Conservation (phyloP, 768 basidiomycete species). For the Tylopilus sp. region DNA sequence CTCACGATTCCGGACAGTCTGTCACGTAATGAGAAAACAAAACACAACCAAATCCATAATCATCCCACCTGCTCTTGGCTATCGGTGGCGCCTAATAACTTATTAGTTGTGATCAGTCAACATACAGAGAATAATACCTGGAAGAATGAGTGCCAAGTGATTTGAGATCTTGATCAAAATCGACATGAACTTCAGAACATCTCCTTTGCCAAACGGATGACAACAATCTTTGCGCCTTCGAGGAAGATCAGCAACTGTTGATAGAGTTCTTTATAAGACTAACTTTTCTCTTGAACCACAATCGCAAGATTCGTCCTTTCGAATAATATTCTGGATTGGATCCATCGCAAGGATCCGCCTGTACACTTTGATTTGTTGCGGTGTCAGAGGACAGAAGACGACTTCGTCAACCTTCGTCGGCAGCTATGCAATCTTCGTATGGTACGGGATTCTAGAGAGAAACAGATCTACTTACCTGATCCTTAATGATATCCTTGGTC, state of each 20-base stretch:
- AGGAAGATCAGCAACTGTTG: slow-evolving; percentile 10
- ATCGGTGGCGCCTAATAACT: slow-evolving; percentile 56
- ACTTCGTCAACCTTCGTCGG: slow-evolving; percentile 88
- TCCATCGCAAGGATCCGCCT: slow-evolving; percentile 61
- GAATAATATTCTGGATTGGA: slow-evolving; percentile 67
- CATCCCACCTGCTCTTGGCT: slow-evolving; percentile 59
- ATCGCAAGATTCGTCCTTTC: slow-evolving; percentile 66
- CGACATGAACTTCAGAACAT: slow-evolving; percentile 73
- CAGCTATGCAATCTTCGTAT: slow-evolving; percentile 44
- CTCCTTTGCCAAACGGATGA: slow-evolving; percentile 41
- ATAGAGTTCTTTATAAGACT: slow-evolving; percentile 15
- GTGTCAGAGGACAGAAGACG: slow-evolving; percentile 87
- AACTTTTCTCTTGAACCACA: slow-evolving; percentile 65
- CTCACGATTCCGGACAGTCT: slow-evolving; percentile 56
- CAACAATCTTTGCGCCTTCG: slow-evolving; percentile 61
- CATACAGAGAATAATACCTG: slow-evolving; percentile 43
- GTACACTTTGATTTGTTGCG: slow-evolving; percentile 69
- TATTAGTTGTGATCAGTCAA: not conserved
- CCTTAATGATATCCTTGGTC: slow-evolving; percentile 73
- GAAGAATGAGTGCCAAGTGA: slow-evolving; percentile 83
- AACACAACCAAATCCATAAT: not conserved
- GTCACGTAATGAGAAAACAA: not conserved
- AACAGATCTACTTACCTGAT: slow-evolving; percentile 45
- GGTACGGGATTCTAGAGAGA: not conserved
- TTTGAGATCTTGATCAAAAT: slow-evolving; percentile 87